Evolutionary conservation across 768 basidiomycete species (phyloP), one percentile per base, ranked within the genome.

Genomic region (Amanita thiersii): DNA sequence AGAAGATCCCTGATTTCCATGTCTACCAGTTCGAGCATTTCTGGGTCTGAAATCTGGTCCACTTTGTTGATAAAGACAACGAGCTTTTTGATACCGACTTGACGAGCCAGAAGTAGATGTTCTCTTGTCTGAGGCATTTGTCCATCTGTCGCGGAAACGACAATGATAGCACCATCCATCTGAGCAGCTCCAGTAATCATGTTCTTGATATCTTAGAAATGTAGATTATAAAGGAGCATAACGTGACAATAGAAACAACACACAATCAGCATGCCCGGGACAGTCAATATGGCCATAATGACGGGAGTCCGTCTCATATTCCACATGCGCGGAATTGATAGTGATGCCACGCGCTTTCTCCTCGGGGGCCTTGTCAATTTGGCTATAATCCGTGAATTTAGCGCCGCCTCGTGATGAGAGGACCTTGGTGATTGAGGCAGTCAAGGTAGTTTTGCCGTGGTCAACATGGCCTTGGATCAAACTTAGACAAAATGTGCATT

Each of bases 1-100:
- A 99, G 75, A 8, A 99, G 73, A 57, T 99, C 96, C 46, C 96
- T 83, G 82, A 99, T 99, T 75, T 99, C 96, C 93, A 99, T 98
- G 53, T 99, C 96, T 47, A 99, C 96, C 46, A 99, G 84, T 69
- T 96, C 91, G 43, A 98, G 70, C 92, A 99, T 97, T 73, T 99
- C 96, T 4, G 84, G 79, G 73, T 99, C 96, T 47, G 84, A 78
- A 45, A 98, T 86, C 70, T 84, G 79, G 67, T 99, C 96, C 47
- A 99, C 82, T 68, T 99, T 99, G 85, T 99, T 99, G 64, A 99
- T 92, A 73, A 96, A 99, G 50, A 99, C 96, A 45, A 98, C 91
- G 26, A 99, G 79, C 62, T 83, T 86, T 68, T 93, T 91, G 58
- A 99, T 86, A 50, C 96, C 96, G 50, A 98, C 93, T 68, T 99